These are phyloP conservation scores for Populus pruinosa DNA, from an alignment of 345 rosid genomes.

Conservation along the genomic window DNA sequence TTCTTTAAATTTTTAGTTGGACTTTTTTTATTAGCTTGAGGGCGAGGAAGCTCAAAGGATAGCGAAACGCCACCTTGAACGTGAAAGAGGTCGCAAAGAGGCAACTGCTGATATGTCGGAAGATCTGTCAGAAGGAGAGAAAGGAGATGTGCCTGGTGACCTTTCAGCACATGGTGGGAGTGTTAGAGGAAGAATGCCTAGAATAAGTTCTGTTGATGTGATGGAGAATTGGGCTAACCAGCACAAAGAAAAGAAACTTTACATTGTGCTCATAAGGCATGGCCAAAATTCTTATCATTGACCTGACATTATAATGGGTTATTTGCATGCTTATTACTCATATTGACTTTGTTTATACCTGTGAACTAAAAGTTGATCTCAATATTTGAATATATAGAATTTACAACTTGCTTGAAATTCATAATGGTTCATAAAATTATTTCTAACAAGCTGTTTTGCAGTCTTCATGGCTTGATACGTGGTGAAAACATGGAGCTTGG, in stretches of 20 bases:
- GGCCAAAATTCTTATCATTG: slow-evolving; percentile 10
- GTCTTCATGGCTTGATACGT: slow-evolving; percentile 68
- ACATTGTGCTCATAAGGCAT: slow-evolving; percentile 69
- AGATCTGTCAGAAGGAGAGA: slow-evolving; percentile 83
- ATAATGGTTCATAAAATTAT: background rate
- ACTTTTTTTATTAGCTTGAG: slow-evolving; percentile 52
- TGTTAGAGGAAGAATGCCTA: slow-evolving; percentile 45
- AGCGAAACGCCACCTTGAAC: slow-evolving; percentile 68
- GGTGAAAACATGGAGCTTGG: slow-evolving; percentile 92
- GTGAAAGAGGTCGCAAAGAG: slow-evolving; percentile 74
- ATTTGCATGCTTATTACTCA: slow-evolving; percentile 4
- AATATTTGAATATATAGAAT: background rate
- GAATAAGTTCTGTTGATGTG: slow-evolving; percentile 61
- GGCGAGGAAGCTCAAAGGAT: slow-evolving; percentile 54
- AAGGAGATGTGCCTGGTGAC: slow-evolving; percentile 53
- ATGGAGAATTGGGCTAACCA: slow-evolving; percentile 80
- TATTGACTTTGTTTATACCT: background rate
- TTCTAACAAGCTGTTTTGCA: slow-evolving; percentile 22
- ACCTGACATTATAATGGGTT: slow-evolving; percentile 6
- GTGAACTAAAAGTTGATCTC: background rate
- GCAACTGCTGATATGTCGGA: slow-evolving; percentile 88
- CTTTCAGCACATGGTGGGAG: slow-evolving; percentile 52
- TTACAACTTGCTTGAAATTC: background rate
- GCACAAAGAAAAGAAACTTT: slow-evolving; percentile 64
- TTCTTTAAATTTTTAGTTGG: background rate